phyloP scores from a whole-genome alignment of 768 basidiomycete species.

The Tylopilus plumbeoviolaceoides region DNA sequence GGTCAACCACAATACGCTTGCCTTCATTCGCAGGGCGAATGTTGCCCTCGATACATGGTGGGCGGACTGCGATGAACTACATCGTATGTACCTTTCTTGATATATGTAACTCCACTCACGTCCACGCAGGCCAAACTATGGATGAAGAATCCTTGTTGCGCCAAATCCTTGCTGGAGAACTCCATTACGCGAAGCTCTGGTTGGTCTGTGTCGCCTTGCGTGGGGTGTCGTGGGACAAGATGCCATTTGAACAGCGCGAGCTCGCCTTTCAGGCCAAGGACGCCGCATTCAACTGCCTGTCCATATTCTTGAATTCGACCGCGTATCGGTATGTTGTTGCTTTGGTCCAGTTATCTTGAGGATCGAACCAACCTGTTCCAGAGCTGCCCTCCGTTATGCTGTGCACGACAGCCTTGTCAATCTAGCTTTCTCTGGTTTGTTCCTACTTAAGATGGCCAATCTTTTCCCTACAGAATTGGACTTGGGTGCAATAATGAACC shows the following conservation, averaged over 20 bases:
- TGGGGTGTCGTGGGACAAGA: conserved; percentile 93
- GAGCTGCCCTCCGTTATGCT: conserved; percentile 86
- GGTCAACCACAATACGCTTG: conserved; percentile 78
- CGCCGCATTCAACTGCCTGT: conserved; percentile 80
- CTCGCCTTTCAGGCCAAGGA: conserved; percentile 95
- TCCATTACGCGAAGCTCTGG: conserved; percentile 94
- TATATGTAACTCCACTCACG: conserved; percentile 2
- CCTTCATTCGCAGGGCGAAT: conserved; percentile 85
- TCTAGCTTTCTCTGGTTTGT: conserved; percentile 86
- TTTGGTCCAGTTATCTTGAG: neutral
- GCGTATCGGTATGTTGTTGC: conserved; percentile 67
- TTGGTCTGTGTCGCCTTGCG: conserved; percentile 88
- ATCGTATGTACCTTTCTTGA: conserved; percentile 43
- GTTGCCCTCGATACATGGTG: conserved; percentile 90
- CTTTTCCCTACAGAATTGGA: conserved; percentile 87
- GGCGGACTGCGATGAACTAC: conserved; percentile 81
- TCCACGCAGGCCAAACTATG: conserved; percentile 60
- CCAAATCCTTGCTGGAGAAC: conserved; percentile 82
- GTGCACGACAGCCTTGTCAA: conserved; percentile 92
- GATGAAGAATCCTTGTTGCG: conserved; percentile 82
- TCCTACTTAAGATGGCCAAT: conserved; percentile 91
- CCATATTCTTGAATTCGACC: conserved; percentile 76
- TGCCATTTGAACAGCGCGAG: conserved; percentile 93
- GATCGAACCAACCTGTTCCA: conserved; percentile 26
- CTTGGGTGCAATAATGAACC: conserved; percentile 65